Percentiles rank a stretch among this genome's conserved stretches.
Evolutionary conservation across 2,329 filamentous ascomycete species (phyloP).

Genomic region (Rhinocladiella mackenziei): DNA sequence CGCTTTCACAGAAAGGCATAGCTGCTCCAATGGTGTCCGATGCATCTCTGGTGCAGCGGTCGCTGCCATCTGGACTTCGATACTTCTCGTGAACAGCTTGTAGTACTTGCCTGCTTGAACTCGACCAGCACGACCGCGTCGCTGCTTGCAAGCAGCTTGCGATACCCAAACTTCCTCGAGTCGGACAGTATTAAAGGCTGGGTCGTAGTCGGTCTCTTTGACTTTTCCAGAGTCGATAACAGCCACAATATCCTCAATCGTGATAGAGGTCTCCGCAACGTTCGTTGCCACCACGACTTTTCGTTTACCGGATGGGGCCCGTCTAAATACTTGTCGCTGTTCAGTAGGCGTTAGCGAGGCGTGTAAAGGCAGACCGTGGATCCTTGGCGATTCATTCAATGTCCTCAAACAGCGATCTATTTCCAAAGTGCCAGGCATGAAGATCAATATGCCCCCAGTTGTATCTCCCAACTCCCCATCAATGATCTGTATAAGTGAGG

Average conservation of each 20-base stretch:
- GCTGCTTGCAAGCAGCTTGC: slow-evolving; percentile 86
- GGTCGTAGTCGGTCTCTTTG: slow-evolving; percentile 93
- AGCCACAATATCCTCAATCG: slow-evolving; percentile 93
- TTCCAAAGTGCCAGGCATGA: slow-evolving; percentile 86
- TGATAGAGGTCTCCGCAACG: slow-evolving; percentile 96
- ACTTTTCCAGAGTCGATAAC: slow-evolving; percentile 94
- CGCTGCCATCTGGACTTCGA: slow-evolving; percentile 78
- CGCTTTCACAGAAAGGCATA: slow-evolving; percentile 88
- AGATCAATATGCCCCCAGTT: slow-evolving; percentile 88
- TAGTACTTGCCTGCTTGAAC: slow-evolving; percentile 89
- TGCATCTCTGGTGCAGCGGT: slow-evolving; percentile 91
- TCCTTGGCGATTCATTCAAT: slow-evolving; percentile 59
- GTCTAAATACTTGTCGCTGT: slow-evolving; percentile 79
- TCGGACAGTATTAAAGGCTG: slow-evolving; percentile 87
- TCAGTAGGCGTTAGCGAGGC: slow-evolving; percentile 85
- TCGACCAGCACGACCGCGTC: slow-evolving; percentile 86
- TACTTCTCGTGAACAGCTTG: slow-evolving; percentile 85
- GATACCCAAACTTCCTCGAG: slow-evolving; percentile 96
- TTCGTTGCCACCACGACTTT: slow-evolving; percentile 96
- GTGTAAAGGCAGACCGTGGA: slow-evolving; percentile 83
- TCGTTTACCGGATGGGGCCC: slow-evolving; percentile 70
- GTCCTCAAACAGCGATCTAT: slow-evolving; percentile 75
- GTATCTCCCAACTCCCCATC: slow-evolving; percentile 69
- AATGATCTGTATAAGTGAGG: slow-evolving; percentile 74
- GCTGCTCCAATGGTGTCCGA: slow-evolving; percentile 85